Conservation (phyloP, 176 grass and related monocot species). For the Carex scoparia region DNA sequence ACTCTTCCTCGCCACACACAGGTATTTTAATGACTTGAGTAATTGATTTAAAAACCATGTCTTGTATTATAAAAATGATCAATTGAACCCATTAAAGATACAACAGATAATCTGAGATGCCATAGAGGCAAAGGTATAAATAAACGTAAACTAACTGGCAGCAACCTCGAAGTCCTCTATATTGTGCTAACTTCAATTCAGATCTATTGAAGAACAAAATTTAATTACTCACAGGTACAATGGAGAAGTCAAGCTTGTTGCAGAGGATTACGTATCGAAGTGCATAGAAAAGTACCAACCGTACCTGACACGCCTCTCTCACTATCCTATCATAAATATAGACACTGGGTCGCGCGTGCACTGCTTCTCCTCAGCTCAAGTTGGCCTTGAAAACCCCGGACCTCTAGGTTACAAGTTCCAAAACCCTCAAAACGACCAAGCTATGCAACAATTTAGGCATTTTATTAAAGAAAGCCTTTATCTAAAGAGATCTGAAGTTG, state of each 20-base stretch:
- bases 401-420: slow-evolving; percentile 66
- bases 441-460: slow-evolving; percentile 73
- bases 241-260: slow-evolving; percentile 79
- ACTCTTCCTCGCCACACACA: slow-evolving; percentile 60
- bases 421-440: slow-evolving; percentile 59
- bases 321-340: slow-evolving; percentile 68
- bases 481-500: slow-evolving; percentile 39
- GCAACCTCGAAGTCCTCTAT: not conserved
- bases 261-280: slow-evolving; percentile 46
- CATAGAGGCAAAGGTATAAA: not conserved
- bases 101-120: not conserved
- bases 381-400: slow-evolving; percentile 68
- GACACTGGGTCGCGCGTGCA: slow-evolving; percentile 51
- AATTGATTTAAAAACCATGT: not conserved
- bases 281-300: slow-evolving; percentile 57
- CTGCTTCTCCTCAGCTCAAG: slow-evolving; percentile 59
- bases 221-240: slow-evolving; percentile 42
- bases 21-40: slow-evolving; percentile 3
- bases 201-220: not conserved
- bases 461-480: slow-evolving; percentile 61
- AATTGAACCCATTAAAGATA: not conserved
- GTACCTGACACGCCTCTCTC: slow-evolving; percentile 51
- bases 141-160: not conserved
- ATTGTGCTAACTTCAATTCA: not conserved
- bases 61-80: not conserved